phyloP scores from a whole-genome alignment of 2,329 filamentous ascomycete genomes.

The Hypoxylon sp. region DNA sequence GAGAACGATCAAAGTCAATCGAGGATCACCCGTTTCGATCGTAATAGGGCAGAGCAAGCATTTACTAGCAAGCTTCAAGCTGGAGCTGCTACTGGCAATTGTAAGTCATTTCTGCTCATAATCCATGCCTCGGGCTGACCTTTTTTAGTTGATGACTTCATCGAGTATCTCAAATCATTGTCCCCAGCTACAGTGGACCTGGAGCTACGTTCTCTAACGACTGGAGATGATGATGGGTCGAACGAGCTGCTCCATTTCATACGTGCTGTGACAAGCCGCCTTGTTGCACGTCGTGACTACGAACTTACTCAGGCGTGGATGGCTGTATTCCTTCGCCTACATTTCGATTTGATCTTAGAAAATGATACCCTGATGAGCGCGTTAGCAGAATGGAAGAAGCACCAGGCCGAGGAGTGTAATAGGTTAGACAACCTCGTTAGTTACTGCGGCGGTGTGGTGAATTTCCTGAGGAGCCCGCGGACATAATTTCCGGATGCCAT shows the following conservation, averaged over 20 bases:
- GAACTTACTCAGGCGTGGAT: constrained; percentile 98
- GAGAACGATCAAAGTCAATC: constrained; percentile 61
- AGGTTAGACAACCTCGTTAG: constrained; percentile 84
- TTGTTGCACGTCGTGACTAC: constrained; percentile 83
- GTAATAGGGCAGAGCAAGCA: constrained; percentile 68
- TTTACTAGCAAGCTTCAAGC: constrained; percentile 71
- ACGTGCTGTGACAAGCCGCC: constrained; percentile 79
- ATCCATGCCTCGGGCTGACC: constrained; percentile 26
- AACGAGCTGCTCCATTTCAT: constrained; percentile 87
- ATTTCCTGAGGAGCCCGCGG: constrained; percentile 79
- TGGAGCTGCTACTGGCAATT: constrained; percentile 71
- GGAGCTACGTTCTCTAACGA: constrained; percentile 84
- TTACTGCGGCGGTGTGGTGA: constrained; percentile 88
- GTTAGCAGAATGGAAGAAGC: constrained; percentile 78
- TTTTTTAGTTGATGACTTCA: constrained; percentile 72
- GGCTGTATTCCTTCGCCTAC: constrained; percentile 89
- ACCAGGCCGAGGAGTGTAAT: constrained; percentile 79
- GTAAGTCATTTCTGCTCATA: constrained; percentile 61
- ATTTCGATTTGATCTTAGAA: constrained; percentile 72
- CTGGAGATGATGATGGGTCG: constrained; percentile 62
- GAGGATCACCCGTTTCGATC: constrained; percentile 78
- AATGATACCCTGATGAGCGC: constrained; percentile 69
- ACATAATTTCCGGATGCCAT: constrained; percentile 56
- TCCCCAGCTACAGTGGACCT: constrained; percentile 89
- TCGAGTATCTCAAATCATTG: constrained; percentile 84